Base-by-base conservation (phyloP, 495 filamentous ascomycete genomes). In the Neurospora sp. region DNA sequence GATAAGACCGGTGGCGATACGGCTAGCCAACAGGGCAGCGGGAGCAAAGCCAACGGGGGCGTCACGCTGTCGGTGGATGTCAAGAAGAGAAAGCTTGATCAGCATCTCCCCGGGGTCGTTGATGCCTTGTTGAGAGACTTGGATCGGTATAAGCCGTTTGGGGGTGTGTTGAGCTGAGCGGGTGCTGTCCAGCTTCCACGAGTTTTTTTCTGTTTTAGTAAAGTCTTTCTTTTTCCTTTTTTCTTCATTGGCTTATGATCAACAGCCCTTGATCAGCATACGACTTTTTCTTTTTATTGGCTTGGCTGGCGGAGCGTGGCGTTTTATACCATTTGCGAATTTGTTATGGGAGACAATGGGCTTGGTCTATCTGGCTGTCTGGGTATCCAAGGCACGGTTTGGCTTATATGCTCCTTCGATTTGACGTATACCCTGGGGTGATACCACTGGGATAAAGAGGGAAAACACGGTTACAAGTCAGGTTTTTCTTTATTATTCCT, bases 121-220 rank as follows among this genome's bases (percentile, higher is more conserved):
- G 94, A 97, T 73, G 94, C 95, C 77, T 83, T 99, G 76, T 91
- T 99, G 31, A 91, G 92, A 79, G 96, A 99, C 82, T 78, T 99
- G 75, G 91, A 91, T 78, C 94, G 93, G 83, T 93, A 91, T 70
- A 90, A 90, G 68, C 86, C 90, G 9, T 92, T 92, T 80, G 88
- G 88, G 68, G 85, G 85, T 6, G 83, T 83, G 12, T 77, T 86
- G 70, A 81, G 78, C 69, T 85, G 75, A 76, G 10, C 59, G 37
- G 68, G 68, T 42, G 35, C 14, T 68, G 40, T 22, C 12, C 22
- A 39, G 10, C 12, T 40, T 18, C 37, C 39, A 9, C 48, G 37
- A 20, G 37, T 40, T 9, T 20, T 70, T 6, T 22, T 16, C n/a
- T 18, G 38, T 37, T 70, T 74, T 48, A 42, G 27, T 75, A 27